These are phyloP conservation scores for Carex sylvatica DNA, from an alignment of 202 grass and related monocot species.

Conservation along the genomic window DNA sequence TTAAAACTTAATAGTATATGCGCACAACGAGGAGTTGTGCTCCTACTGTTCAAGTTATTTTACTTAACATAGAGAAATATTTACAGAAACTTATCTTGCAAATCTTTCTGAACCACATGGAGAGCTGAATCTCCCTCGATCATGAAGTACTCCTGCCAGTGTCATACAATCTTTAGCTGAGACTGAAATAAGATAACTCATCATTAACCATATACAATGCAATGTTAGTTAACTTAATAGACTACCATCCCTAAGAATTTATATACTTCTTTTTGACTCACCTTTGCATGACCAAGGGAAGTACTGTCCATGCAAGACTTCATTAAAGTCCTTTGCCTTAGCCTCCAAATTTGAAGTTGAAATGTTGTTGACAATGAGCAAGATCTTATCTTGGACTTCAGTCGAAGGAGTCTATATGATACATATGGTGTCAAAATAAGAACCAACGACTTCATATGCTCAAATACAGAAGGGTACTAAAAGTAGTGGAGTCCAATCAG, in stretches of 20 bases:
- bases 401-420: slow-evolving; percentile 67
- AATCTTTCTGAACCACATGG: too few species aligned
- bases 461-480: slow-evolving; percentile 2
- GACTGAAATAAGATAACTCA: too few species aligned
- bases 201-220: too few species aligned
- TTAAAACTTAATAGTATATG: too few species aligned
- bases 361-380: slow-evolving; percentile 98
- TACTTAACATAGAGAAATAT: too few species aligned
- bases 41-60: too few species aligned
- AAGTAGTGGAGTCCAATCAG: slow-evolving; percentile 13
- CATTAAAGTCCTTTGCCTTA: slow-evolving; percentile 87
- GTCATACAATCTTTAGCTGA: too few species aligned
- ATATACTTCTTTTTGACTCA: slow-evolving; percentile 10
- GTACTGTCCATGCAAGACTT: slow-evolving; percentile 68
- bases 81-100: too few species aligned
- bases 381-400: slow-evolving; percentile 93
- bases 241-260: neutral
- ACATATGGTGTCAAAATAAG: slow-evolving; percentile 28
- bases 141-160: too few species aligned
- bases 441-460: neutral
- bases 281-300: slow-evolving; percentile 99
- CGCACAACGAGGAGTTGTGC: too few species aligned
- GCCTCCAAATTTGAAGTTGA: slow-evolving; percentile 77
- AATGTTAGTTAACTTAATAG: too few species aligned
- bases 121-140: too few species aligned